A percentile compares a stretch with the other conserved stretches of the same genome.
These are phyloP conservation scores for Colletotrichum eleusines DNA, from an alignment of 2,329 filamentous ascomycete species.

Conservation along the genomic window DNA sequence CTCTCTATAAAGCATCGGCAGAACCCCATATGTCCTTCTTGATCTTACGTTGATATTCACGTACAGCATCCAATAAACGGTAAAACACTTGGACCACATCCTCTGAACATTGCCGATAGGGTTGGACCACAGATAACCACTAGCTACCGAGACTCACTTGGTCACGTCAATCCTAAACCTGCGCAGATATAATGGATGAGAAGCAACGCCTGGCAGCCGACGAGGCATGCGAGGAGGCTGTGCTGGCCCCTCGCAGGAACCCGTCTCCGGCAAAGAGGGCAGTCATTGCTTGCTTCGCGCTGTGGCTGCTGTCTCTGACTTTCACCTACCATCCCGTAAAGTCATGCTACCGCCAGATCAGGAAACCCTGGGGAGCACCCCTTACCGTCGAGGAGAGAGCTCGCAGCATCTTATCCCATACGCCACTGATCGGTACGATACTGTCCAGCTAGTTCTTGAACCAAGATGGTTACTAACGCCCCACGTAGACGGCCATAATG, in stretches of 20 bases:
- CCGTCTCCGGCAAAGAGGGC: constrained; percentile 26
- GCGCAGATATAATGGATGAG: constrained; percentile 14
- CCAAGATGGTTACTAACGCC: constrained; percentile 9
- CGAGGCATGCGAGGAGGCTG: constrained; percentile 20
- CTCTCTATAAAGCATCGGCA: not conserved
- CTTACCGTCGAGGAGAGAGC: constrained; percentile 58
- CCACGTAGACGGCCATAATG: constrained; percentile 84
- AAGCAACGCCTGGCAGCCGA: constrained; percentile 16
- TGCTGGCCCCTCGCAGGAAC: not conserved
- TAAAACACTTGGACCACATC: not conserved
- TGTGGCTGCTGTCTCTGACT: constrained; percentile 35
- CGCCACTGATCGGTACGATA: constrained; percentile 62
- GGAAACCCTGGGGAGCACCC: constrained; percentile 45
- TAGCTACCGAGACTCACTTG: not conserved
- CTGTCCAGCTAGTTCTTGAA: not conserved
- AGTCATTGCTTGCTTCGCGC: constrained; percentile 37
- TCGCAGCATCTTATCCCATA: constrained; percentile 58
- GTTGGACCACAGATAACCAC: not conserved
- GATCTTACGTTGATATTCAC: not conserved
- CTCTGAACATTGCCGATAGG: not conserved
- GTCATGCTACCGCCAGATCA: constrained; percentile 36
- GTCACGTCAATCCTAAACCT: not conserved
- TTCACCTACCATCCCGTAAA: constrained; percentile 27
- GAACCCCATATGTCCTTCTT: not conserved
- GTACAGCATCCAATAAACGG: not conserved